Conservation (phyloP, 768 basidiomycete species). For the Russula earlei region DNA sequence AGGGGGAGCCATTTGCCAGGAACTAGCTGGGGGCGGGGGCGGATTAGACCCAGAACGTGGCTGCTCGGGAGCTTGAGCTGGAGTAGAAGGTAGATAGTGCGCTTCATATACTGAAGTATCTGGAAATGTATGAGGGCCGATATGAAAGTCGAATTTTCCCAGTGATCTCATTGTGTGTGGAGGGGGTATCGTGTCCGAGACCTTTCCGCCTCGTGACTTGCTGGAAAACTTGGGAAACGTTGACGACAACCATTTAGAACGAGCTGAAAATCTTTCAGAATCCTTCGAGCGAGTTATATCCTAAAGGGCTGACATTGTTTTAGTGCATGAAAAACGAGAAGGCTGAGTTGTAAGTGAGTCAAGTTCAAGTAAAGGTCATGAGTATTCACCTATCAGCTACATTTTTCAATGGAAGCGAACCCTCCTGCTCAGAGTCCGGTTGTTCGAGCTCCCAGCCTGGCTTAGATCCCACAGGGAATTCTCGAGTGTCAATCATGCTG, state of each 20-base stretch:
- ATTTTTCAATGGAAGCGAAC: conserved; percentile 30
- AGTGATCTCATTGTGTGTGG: conserved; percentile 57
- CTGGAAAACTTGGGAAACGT: conserved; percentile 66
- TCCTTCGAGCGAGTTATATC: conserved; percentile 1
- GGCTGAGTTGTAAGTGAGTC: conserved; percentile 30
- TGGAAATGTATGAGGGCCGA: conserved; percentile 67
- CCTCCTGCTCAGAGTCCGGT: conserved; percentile 32
- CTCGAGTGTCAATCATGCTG: conserved; percentile 18
- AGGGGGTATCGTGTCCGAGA: conserved; percentile 43
- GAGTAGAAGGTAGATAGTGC: conserved; percentile 42
- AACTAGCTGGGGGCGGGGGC: conserved; percentile 21
- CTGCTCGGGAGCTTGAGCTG: conserved; percentile 20
- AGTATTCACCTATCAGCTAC: conserved; percentile 48
- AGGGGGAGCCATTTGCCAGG: conserved; percentile 14
- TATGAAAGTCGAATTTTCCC: conserved; percentile 59
- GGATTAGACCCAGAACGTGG: conserved; percentile 20
- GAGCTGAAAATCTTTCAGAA: conserved; percentile 36
- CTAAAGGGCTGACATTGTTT: conserved; percentile 49
- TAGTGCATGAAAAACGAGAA: conserved; percentile 54
- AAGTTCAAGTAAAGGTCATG: not conserved
- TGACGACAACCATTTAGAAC: conserved; percentile 57
- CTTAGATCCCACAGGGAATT: conserved; percentile 46
- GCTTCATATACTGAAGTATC: conserved; percentile 68
- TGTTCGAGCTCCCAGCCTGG: conserved; percentile 53
- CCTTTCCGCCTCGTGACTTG: conserved; percentile 50